A percentile compares a stretch with the other conserved stretches of the same genome.
Evolutionary conservation across 106 monocot genomes (phyloP).

Genomic region (Triglochin maritima): DNA sequence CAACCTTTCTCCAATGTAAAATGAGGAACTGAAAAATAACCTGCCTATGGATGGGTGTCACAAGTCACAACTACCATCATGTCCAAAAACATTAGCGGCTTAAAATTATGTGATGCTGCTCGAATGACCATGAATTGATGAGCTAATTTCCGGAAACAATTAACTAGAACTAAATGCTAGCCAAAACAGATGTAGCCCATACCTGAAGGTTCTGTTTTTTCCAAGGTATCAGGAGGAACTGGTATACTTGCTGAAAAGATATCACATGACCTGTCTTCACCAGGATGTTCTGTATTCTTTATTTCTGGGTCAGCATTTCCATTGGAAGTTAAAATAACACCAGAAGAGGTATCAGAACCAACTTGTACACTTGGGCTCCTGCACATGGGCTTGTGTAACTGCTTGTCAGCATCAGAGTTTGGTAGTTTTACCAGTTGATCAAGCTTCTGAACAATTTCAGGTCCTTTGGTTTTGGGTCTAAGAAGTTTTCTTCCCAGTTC

Average conservation of each 20-base stretch:
- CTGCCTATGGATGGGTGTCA: too few species aligned
- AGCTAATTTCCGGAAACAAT: not conserved
- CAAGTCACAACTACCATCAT: too few species aligned
- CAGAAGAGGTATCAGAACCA: constrained; percentile 40
- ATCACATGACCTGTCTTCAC: constrained; percentile 16
- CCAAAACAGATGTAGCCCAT: not conserved
- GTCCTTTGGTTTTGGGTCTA: too few species aligned
- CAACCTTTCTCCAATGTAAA: too few species aligned
- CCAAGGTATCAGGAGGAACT: constrained; percentile 33
- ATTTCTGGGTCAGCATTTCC: constrained; percentile 20
- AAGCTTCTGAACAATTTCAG: too few species aligned
- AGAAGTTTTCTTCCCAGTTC: too few species aligned
- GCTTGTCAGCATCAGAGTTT: not conserved
- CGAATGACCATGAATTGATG: too few species aligned
- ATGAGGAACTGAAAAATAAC: too few species aligned
- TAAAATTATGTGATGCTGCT: too few species aligned
- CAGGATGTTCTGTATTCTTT: constrained; percentile 16
- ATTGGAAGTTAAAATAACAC: constrained; percentile 26
- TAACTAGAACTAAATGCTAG: not conserved
- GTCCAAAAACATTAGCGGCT: too few species aligned
- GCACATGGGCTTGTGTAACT: not conserved
- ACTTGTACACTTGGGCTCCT: constrained; percentile 14
- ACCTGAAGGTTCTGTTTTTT: constrained; percentile 70
- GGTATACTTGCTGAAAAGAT: constrained; percentile 29
- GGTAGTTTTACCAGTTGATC: not conserved